These are phyloP conservation scores for Vigna reflexopilosa DNA, from an alignment of 306 rosid species.

Conservation along the genomic window DNA sequence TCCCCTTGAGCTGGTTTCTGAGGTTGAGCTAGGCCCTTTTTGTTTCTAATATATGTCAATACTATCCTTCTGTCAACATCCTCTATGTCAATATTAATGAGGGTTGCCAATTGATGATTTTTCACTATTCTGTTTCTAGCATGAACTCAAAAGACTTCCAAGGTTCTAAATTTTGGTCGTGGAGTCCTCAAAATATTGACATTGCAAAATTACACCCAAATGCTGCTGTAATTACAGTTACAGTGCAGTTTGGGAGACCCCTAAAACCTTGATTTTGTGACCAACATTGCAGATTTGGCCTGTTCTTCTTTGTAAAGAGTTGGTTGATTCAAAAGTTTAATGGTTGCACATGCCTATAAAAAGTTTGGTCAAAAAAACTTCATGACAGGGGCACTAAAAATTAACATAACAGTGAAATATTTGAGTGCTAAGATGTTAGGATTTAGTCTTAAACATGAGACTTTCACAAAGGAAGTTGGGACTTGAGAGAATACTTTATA, in stretches of 20 bases:
- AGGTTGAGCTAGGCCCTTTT: not conserved
- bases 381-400: not conserved
- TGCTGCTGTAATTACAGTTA: not conserved
- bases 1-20: not conserved
- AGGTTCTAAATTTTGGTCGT: not conserved
- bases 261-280: not conserved
- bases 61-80: conserved; percentile 1
- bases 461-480: not conserved
- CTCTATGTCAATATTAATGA: not conserved
- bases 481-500: not conserved
- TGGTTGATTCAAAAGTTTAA: not conserved
- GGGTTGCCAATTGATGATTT: not conserved
- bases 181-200: not conserved
- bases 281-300: not conserved
- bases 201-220: not conserved
- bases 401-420: not conserved
- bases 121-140: not conserved
- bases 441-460: not conserved
- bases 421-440: not conserved
- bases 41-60: not conserved
- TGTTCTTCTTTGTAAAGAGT: not conserved
- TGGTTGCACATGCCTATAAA: not conserved
- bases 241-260: not conserved
- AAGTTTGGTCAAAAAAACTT: not conserved
- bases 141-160: not conserved